phyloP scores from a whole-genome alignment of 2,329 filamentous ascomycete species.

The Ceratocystis huliohia region DNA sequence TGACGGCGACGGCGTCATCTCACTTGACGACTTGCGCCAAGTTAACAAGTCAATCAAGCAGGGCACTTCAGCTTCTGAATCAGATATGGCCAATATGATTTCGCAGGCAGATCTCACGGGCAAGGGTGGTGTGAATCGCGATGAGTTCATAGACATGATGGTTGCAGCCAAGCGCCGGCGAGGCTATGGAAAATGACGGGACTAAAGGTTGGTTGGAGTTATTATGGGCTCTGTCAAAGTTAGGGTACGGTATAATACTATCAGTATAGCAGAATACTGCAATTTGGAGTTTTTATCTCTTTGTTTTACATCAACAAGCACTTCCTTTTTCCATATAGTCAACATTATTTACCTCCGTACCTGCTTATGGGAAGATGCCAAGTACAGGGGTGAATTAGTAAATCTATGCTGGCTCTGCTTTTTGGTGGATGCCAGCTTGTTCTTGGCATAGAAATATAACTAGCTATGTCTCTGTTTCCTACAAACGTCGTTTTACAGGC shows the following conservation, averaged over 20 bases:
- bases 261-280: neutral
- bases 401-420: too few species aligned
- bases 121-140: slow-evolving; percentile 62
- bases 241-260: neutral
- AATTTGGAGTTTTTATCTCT: slow-evolving; percentile 24
- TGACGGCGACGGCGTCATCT: slow-evolving; percentile 82
- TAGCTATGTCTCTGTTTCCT: too few species aligned
- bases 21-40: slow-evolving; percentile 70
- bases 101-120: slow-evolving; percentile 94
- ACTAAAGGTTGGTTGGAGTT: neutral
- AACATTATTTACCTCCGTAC: too few species aligned
- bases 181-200: slow-evolving; percentile 20
- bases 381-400: too few species aligned
- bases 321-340: too few species aligned
- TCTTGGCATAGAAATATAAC: too few species aligned
- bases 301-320: slow-evolving; percentile 4
- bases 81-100: slow-evolving; percentile 91
- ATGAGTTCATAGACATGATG: slow-evolving; percentile 57
- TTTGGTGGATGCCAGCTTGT: too few species aligned
- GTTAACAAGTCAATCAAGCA: slow-evolving; percentile 88
- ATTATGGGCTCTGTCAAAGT: neutral
- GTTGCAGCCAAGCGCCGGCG: slow-evolving; percentile 22
- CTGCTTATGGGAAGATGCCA: too few species aligned
- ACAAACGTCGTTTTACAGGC: too few species aligned
- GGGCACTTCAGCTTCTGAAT: slow-evolving; percentile 64